phyloP scores from a whole-genome alignment of 441 rosid genomes.

The Pelargonium citronellum region DNA sequence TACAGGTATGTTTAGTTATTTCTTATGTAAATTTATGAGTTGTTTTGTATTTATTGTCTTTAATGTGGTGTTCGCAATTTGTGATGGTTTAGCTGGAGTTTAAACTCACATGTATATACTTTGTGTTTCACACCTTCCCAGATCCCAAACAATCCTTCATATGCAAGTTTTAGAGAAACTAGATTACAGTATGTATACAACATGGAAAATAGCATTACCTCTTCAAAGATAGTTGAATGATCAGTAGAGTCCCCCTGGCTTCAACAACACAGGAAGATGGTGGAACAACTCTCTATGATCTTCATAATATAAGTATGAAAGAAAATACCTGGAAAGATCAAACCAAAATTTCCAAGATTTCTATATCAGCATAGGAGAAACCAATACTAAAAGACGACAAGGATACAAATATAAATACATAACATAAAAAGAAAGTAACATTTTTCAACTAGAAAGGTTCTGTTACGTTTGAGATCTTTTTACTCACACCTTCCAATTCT shows the following conservation, averaged over 20 bases:
- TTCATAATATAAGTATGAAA: conserved; percentile 81
- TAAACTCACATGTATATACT: no score
- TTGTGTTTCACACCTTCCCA: no score
- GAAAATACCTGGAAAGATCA: conserved; percentile 48
- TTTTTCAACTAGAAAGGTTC: background rate
- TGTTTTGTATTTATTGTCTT: no score
- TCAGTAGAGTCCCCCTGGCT: conserved; percentile 60
- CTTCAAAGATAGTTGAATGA: conserved; percentile 87
- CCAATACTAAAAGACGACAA: background rate
- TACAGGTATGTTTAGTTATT: no score
- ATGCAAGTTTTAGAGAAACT: conserved; percentile 78
- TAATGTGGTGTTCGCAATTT: no score
- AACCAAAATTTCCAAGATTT: conserved; percentile 12
- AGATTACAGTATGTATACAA: conserved; percentile 64
- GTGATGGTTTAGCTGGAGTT: no score
- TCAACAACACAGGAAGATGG: conserved; percentile 55
- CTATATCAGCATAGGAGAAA: background rate
- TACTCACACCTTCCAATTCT: no score
- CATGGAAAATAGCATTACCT: conserved; percentile 79
- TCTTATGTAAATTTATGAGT: no score
- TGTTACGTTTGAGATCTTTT: background rate
- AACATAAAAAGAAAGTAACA: background rate
- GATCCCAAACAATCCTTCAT: conserved; percentile 70
- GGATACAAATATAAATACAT: background rate
- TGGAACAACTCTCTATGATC: conserved; percentile 79